phyloP scores from a whole-genome alignment of 805 yeast genomes.

The Candida quercuum region DNA sequence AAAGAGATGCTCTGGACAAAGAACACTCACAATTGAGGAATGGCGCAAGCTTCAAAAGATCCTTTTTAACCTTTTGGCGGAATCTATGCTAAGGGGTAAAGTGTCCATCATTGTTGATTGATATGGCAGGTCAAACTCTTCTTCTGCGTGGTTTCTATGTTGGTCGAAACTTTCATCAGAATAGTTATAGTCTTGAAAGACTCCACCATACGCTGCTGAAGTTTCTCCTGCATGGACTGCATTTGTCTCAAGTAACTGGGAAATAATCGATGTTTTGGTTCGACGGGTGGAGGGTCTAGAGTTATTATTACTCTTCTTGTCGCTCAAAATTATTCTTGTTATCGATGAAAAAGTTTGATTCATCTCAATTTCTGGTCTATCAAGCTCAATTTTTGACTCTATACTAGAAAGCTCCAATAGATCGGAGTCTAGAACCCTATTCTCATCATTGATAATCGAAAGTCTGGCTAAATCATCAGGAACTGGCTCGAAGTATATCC shows the following conservation, averaged over 20 bases:
- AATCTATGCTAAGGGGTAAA: neutral
- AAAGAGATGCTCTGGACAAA: neutral
- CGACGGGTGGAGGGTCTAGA: slow-evolving; percentile 1
- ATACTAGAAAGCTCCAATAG: slow-evolving; percentile 6
- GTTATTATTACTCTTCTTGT: neutral
- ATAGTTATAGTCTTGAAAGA: slow-evolving; percentile 18
- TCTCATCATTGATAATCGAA: slow-evolving; percentile 11
- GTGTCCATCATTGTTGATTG: no score
- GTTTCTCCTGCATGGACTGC: slow-evolving; percentile 1
- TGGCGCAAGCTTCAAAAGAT: neutral
- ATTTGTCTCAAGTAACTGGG: slow-evolving; percentile 5
- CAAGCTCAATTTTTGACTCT: neutral
- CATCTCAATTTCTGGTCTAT: neutral
- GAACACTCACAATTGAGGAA: neutral
- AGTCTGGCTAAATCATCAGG: slow-evolving; percentile 1
- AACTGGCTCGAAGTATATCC: slow-evolving; percentile 3
- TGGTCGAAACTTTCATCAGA: slow-evolving; percentile 12
- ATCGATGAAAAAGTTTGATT: neutral
- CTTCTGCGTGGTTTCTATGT: no score
- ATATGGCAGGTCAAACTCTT: no score
- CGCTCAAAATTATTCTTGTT: neutral
- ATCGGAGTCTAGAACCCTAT: slow-evolving; percentile 12
- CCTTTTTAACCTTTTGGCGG: neutral
- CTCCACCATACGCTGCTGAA: slow-evolving; percentile 13
- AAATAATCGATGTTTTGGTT: slow-evolving; percentile 6